Evolutionary conservation across 495 filamentous ascomycete genomes (phyloP).

Genomic region (Chaetomidium leptoderma): DNA sequence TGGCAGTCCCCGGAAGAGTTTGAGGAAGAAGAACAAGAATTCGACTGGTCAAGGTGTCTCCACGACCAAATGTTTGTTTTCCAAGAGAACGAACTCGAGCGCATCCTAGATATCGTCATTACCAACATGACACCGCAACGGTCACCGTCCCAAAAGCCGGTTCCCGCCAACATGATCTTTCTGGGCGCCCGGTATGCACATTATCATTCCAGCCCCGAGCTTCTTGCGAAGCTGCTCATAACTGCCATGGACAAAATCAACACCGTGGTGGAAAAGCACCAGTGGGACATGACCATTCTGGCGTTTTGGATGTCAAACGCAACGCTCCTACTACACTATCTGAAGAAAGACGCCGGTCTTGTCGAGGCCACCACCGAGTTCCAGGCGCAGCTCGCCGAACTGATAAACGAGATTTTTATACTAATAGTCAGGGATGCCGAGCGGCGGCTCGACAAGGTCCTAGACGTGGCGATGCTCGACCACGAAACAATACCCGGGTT

Average conservation of each 20-base stretch:
- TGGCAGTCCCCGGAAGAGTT: constrained; percentile 75
- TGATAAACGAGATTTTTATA: constrained; percentile 98
- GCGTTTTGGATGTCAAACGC: constrained; percentile 99
- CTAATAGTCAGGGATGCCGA: constrained; percentile 99
- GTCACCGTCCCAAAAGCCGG: constrained; percentile 92
- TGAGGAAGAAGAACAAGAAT: constrained; percentile 87
- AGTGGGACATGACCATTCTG: constrained; percentile 99
- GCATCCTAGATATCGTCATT: constrained; percentile 91
- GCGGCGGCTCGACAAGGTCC: constrained; percentile 89
- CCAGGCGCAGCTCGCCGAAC: constrained; percentile 86
- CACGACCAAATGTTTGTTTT: constrained; percentile 99
- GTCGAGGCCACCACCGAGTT: constrained; percentile 80
- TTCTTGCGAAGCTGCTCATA: constrained; percentile 73
- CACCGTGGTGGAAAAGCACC: constrained; percentile 83
- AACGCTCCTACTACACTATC: constrained; percentile 87
- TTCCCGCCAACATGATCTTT: constrained; percentile 95
- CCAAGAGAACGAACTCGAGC: constrained; percentile 84
- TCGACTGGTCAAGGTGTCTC: constrained; percentile 92
- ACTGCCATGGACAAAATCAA: constrained; percentile 96
- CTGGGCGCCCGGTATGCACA: constrained; percentile 93
- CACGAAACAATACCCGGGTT: constrained; percentile 98
- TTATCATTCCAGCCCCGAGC: constrained; percentile 85
- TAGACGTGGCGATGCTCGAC: constrained; percentile 90
- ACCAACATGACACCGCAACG: constrained; percentile 97
- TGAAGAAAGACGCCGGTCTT: constrained; percentile 88